Base-by-base conservation (phyloP, 2,329 filamentous ascomycete genomes). In the Lomentospora prolificans region DNA sequence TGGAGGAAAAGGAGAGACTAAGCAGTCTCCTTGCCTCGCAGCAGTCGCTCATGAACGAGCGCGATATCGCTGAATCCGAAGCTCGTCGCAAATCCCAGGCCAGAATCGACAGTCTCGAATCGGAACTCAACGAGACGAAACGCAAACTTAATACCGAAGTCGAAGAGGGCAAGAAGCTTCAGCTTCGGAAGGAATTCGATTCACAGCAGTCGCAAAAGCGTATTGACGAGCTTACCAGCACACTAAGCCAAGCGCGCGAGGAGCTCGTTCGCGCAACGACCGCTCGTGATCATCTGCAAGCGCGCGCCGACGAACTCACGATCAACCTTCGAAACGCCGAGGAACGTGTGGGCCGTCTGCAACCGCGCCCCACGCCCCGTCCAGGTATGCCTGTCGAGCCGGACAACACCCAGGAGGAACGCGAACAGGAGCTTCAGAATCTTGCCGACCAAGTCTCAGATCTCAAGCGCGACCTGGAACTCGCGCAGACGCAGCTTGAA, bases 11-110 rank as follows among this genome's bases (percentile, higher is more conserved):
- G 61, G 82, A 85, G 50, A 82, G 91, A 28, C 79, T 97, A 3
- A 95, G 92, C 69, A 85, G 84, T 57, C 77, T 96, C 30, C 82
- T 96, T 50, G 81, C 86, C 3, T 90, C 89, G 55, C 82, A 96
- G 52, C 92, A 97, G 65, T 91, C 84, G 14, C 77, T 97, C 31
- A 85, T 95, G 61, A 97, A 96, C 63, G 92, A 99, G 71, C 89
- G 90, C 39, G 91, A 95, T 63, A 80, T 94, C 51, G 76, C 84
- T 2, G 91, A 96, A 57, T 82, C 87, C 0, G 94, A 99, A 68
- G 83, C 79, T 22, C 84, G 89, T 61, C 86, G 92, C 55, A 84
- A 91, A 60, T 74, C 95, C 1, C 89, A 96, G 65, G 73, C 77
- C 12, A 89, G 85, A 61, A 81, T 90, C 24, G 91, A 97, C 61